Base-by-base conservation (phyloP, 2,329 filamentous ascomycete species). In the Aspergillus japonicus region DNA sequence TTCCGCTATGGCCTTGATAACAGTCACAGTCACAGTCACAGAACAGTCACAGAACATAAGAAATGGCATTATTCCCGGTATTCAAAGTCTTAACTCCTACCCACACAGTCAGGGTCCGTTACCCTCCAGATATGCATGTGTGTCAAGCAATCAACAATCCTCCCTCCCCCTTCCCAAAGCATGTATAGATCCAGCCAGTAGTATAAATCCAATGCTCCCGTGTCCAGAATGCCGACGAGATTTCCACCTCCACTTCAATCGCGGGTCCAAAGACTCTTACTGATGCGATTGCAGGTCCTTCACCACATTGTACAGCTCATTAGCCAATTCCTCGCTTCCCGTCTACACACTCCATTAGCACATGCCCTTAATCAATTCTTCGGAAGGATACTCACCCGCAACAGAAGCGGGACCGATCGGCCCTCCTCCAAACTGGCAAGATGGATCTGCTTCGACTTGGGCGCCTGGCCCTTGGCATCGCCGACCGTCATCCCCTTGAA, bases 401-500 rank as follows among this genome's bases (percentile, higher is more conserved):
- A 73, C 63, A 86, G 75, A 58, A 86, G 75, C 59, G 82, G 78
- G 42, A 84, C 79, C 11, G 77, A 75, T 58, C 80, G 81, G 5
- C 81, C 83, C 51, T 83, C 80, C 62, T 86, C 82, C 5, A 83
- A 76, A 54, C 83, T 82, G 61, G 82, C 80, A 68, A 96, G 85
- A 56, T 85, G 83, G 51, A 92, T 82, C 49, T 86, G 84, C 74
- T 91, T 91, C 62, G 89, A 84, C 47, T 85, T 86, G 31, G 91
- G 87, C 68, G 89, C 89, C 54, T 78, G 77, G 52, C 85, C 85
- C 47, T 76, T 73, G 4, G 77, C 71, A 63, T 92, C 86, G 61
- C 92, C 88, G 70, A 96, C 91, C 49, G 87, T 86, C 84, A 96
- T 90, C 5, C 87, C 85, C 59, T 90, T 89, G 61, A 92, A 85